These are phyloP conservation scores for Dictyophora rubrovolvata DNA, from an alignment of 768 basidiomycete genomes.

Conservation along the genomic window DNA sequence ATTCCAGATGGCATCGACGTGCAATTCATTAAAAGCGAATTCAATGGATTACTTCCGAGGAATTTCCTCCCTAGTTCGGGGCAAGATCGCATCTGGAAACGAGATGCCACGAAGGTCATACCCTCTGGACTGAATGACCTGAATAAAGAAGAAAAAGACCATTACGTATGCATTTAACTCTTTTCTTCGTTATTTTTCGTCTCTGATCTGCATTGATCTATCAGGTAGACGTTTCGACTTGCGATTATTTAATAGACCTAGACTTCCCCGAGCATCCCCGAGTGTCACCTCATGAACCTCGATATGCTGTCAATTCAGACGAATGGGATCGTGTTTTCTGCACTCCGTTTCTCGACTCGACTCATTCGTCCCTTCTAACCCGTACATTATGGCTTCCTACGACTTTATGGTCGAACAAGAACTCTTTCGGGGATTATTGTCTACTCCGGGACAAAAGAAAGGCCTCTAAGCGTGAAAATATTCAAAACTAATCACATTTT, in stretches of 20 bases:
- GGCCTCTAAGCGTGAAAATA: slow-evolving; percentile 12
- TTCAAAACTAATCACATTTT: slow-evolving; percentile 15
- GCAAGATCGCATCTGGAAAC: slow-evolving; percentile 35
- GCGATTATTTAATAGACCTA: slow-evolving; percentile 86
- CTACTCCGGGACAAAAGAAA: slow-evolving; percentile 49
- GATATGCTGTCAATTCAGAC: slow-evolving; percentile 53
- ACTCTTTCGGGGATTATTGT: slow-evolving; percentile 87
- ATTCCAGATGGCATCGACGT: slow-evolving; percentile 75
- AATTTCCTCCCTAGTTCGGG: slow-evolving; percentile 51
- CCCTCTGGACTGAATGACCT: slow-evolving; percentile 75
- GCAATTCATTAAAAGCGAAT: slow-evolving; percentile 88
- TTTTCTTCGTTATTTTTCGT: neutral
- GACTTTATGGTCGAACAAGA: slow-evolving; percentile 50
- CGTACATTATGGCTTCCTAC: slow-evolving; percentile 78
- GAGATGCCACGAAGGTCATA: slow-evolving; percentile 50
- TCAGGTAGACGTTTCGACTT: slow-evolving; percentile 60
- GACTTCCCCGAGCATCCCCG: slow-evolving; percentile 69
- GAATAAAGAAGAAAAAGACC: slow-evolving; percentile 67
- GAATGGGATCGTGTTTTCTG: slow-evolving; percentile 82
- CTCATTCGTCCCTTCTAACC: slow-evolving; percentile 60
- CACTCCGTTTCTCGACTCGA: slow-evolving; percentile 72
- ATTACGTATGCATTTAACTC: slow-evolving; percentile 52
- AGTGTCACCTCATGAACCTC: slow-evolving; percentile 56
- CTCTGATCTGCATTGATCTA: slow-evolving; percentile 5
- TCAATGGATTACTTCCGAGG: slow-evolving; percentile 79